Evolutionary conservation across 495 filamentous ascomycete species (phyloP).

Genomic region (Annulohypoxylon nitens): DNA sequence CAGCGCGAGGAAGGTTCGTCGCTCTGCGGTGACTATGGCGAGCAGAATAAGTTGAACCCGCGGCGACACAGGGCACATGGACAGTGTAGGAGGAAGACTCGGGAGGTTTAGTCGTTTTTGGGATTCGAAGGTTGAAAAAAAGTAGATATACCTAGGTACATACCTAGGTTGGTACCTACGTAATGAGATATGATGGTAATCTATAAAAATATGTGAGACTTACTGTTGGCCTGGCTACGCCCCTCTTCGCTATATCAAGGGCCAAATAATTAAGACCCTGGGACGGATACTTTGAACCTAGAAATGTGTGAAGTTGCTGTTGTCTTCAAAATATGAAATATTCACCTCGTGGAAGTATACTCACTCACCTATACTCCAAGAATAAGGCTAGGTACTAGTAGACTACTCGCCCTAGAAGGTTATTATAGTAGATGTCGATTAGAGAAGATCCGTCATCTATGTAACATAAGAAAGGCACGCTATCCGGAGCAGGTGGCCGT

Average conservation of each 20-base stretch:
- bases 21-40: conserved; percentile 25
- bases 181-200: no score
- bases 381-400: neutral
- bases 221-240: no score
- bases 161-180: no score
- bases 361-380: neutral
- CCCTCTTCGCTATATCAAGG: no score
- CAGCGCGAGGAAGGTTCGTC: conserved; percentile 12
- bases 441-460: conserved; percentile 15
- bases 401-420: neutral
- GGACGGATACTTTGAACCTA: neutral
- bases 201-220: no score
- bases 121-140: no score
- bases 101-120: neutral
- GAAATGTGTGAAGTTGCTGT: neutral
- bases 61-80: conserved; percentile 24
- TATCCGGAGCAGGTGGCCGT: neutral
- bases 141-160: no score
- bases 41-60: conserved; percentile 24
- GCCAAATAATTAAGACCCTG: neutral
- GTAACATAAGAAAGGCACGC: neutral
- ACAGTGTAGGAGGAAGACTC: neutral
- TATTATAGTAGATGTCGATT: conserved; percentile 8
- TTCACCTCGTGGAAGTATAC: neutral
- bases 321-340: neutral